Percentiles rank a stretch among this genome's conserved stretches.
These are phyloP conservation scores for Mycena capillaripes DNA, from an alignment of 768 basidiomycete species.

Conservation along the genomic window DNA sequence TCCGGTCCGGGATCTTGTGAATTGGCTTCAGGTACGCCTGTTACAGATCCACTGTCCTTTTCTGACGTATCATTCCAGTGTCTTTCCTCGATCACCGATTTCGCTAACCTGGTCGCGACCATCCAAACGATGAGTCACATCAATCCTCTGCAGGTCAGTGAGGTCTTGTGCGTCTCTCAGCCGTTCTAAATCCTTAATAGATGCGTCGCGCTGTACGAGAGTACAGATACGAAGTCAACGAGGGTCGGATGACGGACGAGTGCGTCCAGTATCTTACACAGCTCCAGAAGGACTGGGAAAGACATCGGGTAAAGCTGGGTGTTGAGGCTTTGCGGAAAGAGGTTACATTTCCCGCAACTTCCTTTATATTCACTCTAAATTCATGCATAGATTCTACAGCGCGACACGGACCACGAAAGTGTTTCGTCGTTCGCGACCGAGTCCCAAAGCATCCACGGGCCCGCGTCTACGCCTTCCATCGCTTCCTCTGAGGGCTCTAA, in stretches of 20 bases:
- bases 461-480: constrained; percentile 49
- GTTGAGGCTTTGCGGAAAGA: constrained; percentile 89
- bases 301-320: constrained; percentile 87
- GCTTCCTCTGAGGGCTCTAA: constrained; percentile 52
- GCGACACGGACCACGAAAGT: constrained; percentile 77
- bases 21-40: constrained; percentile 83
- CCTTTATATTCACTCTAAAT: constrained; percentile 17
- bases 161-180: neutral
- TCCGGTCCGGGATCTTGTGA: constrained; percentile 86
- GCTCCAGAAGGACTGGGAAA: constrained; percentile 98
- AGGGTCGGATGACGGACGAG: constrained; percentile 94
- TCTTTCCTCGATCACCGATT: constrained; percentile 89
- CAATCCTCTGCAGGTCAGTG: constrained; percentile 89
- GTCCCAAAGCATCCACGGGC: constrained; percentile 42
- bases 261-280: constrained; percentile 95
- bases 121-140: constrained; percentile 89
- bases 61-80: constrained; percentile 60
- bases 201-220: constrained; percentile 96
- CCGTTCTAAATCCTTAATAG: constrained; percentile 50
- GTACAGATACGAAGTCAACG: constrained; percentile 94
- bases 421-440: constrained; percentile 65
- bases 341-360: constrained; percentile 53
- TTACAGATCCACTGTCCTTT: neutral
- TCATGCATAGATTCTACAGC: constrained; percentile 69
- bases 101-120: constrained; percentile 89